Evolutionary conservation across 2,329 filamentous ascomycete species (phyloP).

Genomic region (Xylariaceae sp.): DNA sequence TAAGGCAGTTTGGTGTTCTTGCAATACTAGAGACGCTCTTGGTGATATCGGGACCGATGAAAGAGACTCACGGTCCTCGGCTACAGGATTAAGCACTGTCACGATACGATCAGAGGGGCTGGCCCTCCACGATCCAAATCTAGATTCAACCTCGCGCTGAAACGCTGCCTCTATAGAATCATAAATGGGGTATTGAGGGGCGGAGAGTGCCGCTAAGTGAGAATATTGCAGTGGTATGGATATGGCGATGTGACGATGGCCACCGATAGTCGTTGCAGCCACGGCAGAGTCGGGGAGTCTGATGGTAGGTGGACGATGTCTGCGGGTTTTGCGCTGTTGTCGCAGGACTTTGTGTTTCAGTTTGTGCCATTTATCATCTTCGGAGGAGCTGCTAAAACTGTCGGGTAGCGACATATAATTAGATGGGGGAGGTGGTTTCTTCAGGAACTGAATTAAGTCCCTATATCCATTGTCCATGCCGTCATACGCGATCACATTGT

Average conservation of each 20-base stretch:
- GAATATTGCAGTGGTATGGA: constrained; percentile 53
- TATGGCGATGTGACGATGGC: constrained; percentile 57
- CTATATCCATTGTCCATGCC: constrained; percentile 1
- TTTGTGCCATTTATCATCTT: constrained; percentile 37
- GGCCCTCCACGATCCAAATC: constrained; percentile 13
- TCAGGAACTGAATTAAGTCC: constrained; percentile 37
- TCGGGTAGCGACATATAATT: constrained; percentile 48
- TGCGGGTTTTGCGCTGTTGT: constrained; percentile 33
- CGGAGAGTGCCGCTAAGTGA: constrained; percentile 33
- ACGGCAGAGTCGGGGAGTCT: constrained; percentile 53
- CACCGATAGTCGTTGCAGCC: constrained; percentile 48
- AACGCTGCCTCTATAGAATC: constrained; percentile 15
- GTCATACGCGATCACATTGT: constrained; percentile 35
- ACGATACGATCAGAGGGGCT: constrained; percentile 17
- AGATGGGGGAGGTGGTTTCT: constrained; percentile 43
- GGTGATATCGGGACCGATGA: constrained; percentile 15
- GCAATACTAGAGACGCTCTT: constrained; percentile 3
- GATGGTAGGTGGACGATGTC: constrained; percentile 27
- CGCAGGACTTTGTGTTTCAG: constrained; percentile 41
- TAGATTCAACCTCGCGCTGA: constrained; percentile 15
- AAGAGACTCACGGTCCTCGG: constrained; percentile 34
- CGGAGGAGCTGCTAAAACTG: constrained; percentile 16
- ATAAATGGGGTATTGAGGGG: constrained; percentile 23
- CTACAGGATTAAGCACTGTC: constrained; percentile 34
- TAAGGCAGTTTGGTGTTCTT: constrained; percentile 10